phyloP scores from a whole-genome alignment of 2,329 filamentous ascomycete species.

The Fusarium illudens region DNA sequence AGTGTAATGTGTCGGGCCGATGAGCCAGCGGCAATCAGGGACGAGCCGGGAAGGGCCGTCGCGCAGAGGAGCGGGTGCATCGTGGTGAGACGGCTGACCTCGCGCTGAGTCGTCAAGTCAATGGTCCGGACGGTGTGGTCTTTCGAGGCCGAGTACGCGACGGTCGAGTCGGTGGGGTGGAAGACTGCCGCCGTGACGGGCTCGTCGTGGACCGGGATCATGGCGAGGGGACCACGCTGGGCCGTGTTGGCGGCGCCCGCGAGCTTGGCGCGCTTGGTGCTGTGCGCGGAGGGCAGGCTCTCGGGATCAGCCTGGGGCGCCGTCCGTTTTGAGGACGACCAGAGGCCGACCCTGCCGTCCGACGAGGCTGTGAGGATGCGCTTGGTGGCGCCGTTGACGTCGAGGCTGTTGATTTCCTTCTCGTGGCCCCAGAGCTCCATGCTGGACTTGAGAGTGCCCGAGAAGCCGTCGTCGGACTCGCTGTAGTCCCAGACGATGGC shows the following conservation, averaged over 20 bases:
- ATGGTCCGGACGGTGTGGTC: constrained; percentile 93
- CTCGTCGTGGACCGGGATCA: constrained; percentile 76
- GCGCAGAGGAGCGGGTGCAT: constrained; percentile 85
- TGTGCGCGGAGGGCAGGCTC: constrained; percentile 72
- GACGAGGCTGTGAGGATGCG: constrained; percentile 86
- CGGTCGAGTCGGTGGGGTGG: constrained; percentile 83
- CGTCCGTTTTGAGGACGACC: constrained; percentile 81
- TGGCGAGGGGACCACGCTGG: constrained; percentile 81
- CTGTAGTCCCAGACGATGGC: constrained; percentile 90
- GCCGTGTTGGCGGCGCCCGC: constrained; percentile 55
- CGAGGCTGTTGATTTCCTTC: constrained; percentile 76
- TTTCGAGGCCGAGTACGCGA: constrained; percentile 89
- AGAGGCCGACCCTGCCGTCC: constrained; percentile 86
- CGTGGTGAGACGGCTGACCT: constrained; percentile 85
- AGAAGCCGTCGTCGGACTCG: constrained; percentile 68
- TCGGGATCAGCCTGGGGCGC: constrained; percentile 76
- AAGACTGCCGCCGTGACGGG: constrained; percentile 84
- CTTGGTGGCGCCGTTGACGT: constrained; percentile 75
- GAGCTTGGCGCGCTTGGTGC: constrained; percentile 80
- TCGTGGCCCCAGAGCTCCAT: constrained; percentile 87
- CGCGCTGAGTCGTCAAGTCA: constrained; percentile 81
- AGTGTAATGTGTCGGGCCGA: constrained; percentile 88
- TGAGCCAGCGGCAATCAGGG: constrained; percentile 75
- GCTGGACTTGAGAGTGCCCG: constrained; percentile 71
- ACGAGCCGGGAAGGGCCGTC: constrained; percentile 73